Conservation (phyloP, 108 stramenopile species). For the Cyclotella cryptica region DNA sequence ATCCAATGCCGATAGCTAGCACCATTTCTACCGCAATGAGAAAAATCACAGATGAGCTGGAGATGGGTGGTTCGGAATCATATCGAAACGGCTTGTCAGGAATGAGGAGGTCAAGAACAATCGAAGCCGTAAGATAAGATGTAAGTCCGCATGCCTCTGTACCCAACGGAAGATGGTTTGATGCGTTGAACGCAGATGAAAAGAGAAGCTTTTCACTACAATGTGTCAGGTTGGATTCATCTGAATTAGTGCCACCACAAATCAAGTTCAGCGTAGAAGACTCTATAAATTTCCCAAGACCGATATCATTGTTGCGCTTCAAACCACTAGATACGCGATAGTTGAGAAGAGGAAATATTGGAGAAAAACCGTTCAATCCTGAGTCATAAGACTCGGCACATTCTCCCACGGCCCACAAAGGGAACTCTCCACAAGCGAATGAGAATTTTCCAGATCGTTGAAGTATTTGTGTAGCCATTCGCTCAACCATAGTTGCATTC, state of each 20-base stretch:
- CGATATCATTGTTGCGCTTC: slow-evolving; percentile 32
- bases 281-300: slow-evolving; percentile 42
- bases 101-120: slow-evolving; percentile 47
- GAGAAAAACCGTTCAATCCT: background rate
- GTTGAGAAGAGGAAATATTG: slow-evolving; percentile 40
- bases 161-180: slow-evolving; percentile 41
- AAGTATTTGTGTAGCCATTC: slow-evolving; percentile 52
- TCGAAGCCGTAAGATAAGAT: slow-evolving; percentile 59
- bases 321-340: slow-evolving; percentile 53
- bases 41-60: slow-evolving; percentile 52
- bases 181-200: slow-evolving; percentile 42
- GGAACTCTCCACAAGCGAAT: slow-evolving; percentile 57
- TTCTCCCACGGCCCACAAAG: slow-evolving; percentile 60
- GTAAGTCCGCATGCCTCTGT: slow-evolving; percentile 32
- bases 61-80: slow-evolving; percentile 57
- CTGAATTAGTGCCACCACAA: slow-evolving; percentile 43
- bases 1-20: slow-evolving; percentile 56
- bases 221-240: slow-evolving; percentile 38
- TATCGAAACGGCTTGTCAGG: slow-evolving; percentile 48
- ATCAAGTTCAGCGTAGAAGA: slow-evolving; percentile 49
- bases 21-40: slow-evolving; percentile 62
- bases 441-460: slow-evolving; percentile 52
- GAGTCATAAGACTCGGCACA: slow-evolving; percentile 10
- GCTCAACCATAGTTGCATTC: slow-evolving; percentile 40
- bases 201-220: slow-evolving; percentile 39